Conservation (phyloP, 352 stramenopile species). For the Phytophthora quininea region DNA sequence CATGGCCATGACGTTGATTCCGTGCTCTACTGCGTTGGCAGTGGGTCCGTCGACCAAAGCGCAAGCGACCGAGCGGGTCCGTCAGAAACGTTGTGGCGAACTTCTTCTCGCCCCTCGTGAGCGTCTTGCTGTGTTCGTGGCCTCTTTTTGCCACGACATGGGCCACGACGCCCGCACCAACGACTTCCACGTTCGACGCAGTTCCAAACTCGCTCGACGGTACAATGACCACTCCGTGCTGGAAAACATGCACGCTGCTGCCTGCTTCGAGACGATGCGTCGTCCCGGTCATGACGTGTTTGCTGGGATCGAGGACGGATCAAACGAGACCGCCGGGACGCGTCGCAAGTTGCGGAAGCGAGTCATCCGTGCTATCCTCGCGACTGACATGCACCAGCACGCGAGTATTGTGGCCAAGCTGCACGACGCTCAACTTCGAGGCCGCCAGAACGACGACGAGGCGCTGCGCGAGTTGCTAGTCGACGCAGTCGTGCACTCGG, state of each 20-base stretch:
- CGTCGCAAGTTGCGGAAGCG: slow-evolving; percentile 58
- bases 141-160: slow-evolving; percentile 87
- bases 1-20: slow-evolving; percentile 24
- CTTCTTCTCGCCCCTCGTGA: slow-evolving; percentile 61
- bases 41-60: slow-evolving; percentile 25
- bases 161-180: slow-evolving; percentile 90
- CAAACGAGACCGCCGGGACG: slow-evolving; percentile 21
- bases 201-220: slow-evolving; percentile 75
- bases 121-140: slow-evolving; percentile 79
- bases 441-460: slow-evolving; percentile 60
- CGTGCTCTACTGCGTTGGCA: slow-evolving; percentile 24
- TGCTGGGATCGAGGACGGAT: slow-evolving; percentile 40
- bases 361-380: slow-evolving; percentile 81
- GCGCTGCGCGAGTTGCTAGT: slow-evolving; percentile 68
- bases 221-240: slow-evolving; percentile 91
- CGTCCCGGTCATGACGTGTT: slow-evolving; percentile 74
- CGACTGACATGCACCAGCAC: slow-evolving; percentile 86
- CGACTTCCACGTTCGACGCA: slow-evolving; percentile 85
- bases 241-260: slow-evolving; percentile 88
- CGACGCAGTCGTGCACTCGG: slow-evolving; percentile 78
- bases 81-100: slow-evolving; percentile 31
- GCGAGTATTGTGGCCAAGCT: slow-evolving; percentile 72
- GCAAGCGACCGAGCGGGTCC: slow-evolving; percentile 22
- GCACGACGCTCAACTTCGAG: slow-evolving; percentile 67
- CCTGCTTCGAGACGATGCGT: slow-evolving; percentile 83